Evolutionary conservation across 1,284 basidiomycete genomes (phyloP), one percentile per base, ranked within the genome.

Genomic region (Coniophora puteana): DNA sequence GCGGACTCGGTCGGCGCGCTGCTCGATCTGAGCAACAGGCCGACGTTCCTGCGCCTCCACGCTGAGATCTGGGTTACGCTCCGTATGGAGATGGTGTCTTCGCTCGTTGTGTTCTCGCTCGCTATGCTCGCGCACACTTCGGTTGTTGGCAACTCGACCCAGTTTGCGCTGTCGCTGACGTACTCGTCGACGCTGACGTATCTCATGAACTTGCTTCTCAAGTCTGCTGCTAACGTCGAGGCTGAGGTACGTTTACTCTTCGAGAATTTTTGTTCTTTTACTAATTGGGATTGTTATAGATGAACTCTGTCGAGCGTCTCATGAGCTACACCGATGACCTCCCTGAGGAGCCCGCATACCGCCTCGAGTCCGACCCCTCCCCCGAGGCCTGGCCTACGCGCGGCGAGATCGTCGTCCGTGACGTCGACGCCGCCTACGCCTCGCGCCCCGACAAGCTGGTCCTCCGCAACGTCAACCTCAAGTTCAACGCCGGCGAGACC

Each of bases 401-500:
- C n/a, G 57, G 53, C 26, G 30, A 57, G 32, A 59, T 57, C 22
- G 41, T 54, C 37, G 36, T 98, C n/a, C 74, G 76, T 44, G 68
- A 80, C 47, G 74, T 57, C 21, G 45, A 58, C 31, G 50, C 55
- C 10, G 73, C 86, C 17, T 98, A 99, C 61, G 93, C 94, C 1
- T 84, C 91, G 1, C 81, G 91, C 8, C 80, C 84, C 1, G 68
- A 72, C 21, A 60, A 71, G 30, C 72, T 71, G 18, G 83, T 83
- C 11, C 73, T 93, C 18, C 54, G 68, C 22, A 67, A 83, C 54
- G 77, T 89, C 40, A 76, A 71, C 21, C 69, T 92, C 47, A 89
- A 78, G 71, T 76, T 99, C 35, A 88, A 93, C 1, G 78, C 90
- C 0, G 70, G 77, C 27, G 93, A 98, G 62, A 90, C 76, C 16